A percentile compares a stretch with the other conserved stretches of the same genome.
Conservation (phyloP, 805 yeast species). For the Candida dajiaensis region DNA sequence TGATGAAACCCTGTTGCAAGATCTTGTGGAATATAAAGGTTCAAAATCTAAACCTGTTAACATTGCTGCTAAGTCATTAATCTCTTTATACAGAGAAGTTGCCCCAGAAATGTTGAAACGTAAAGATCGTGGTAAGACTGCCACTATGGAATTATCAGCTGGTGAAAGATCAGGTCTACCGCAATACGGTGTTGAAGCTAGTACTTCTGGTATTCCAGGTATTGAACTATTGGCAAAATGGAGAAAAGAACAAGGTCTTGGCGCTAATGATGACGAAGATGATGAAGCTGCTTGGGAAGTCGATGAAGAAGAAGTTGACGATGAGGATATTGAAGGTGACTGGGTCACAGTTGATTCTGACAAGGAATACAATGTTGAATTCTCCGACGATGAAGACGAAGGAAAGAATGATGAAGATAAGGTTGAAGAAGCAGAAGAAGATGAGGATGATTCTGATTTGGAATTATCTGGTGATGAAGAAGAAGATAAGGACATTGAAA, state of each 20-base stretch:
- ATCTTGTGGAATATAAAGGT: conserved; percentile 82
- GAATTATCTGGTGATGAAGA: conserved; percentile 33
- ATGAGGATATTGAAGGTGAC: conserved; percentile 71
- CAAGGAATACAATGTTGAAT: conserved; percentile 58
- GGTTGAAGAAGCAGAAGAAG: conserved; percentile 37
- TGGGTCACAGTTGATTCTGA: conserved; percentile 89
- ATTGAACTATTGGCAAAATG: conserved; percentile 85
- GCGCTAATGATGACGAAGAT: conserved; percentile 51
- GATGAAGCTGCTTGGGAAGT: conserved; percentile 58
- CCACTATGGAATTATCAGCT: conserved; percentile 72
- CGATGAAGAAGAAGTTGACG: conserved; percentile 43
- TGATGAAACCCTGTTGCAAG: conserved; percentile 82
- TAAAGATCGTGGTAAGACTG: conserved; percentile 91
- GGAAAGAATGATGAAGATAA: conserved; percentile 31
- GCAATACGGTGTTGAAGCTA: conserved; percentile 69
- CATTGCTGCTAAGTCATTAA: conserved; percentile 88
- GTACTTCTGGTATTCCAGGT: conserved; percentile 78
- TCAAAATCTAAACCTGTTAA: conserved; percentile 91
- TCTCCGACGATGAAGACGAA: conserved; percentile 40
- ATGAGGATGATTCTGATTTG: conserved; percentile 48
- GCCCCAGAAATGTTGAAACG: conserved; percentile 92
- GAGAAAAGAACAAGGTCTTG: conserved; percentile 57
- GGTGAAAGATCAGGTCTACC: conserved; percentile 50
- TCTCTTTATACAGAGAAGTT: conserved; percentile 82
- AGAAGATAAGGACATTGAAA: conserved; percentile 26